Percentiles rank a stretch among this genome's conserved stretches.
These are phyloP conservation scores for Vaccinium corymbosum DNA, from an alignment of 148 eudicot genomes.

Conservation along the genomic window DNA sequence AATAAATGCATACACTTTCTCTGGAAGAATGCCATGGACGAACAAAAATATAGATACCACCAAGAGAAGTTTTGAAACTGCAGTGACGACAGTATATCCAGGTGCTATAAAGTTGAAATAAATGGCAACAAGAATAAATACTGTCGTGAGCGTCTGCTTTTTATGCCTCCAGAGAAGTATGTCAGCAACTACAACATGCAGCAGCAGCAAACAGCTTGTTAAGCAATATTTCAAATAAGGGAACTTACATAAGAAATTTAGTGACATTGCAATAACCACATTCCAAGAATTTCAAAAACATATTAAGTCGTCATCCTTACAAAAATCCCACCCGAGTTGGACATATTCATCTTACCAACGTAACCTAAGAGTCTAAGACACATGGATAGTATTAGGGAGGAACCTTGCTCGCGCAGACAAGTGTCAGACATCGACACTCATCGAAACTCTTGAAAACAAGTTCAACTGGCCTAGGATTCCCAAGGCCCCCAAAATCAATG, in stretches of 20 bases:
- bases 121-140: conserved; percentile 53
- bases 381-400: background rate
- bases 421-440: background rate
- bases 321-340: conserved; percentile 7
- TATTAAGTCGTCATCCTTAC: background rate
- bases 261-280: background rate
- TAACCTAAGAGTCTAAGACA: background rate
- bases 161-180: conserved; percentile 77
- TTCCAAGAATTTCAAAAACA: background rate
- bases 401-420: background rate
- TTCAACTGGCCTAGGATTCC: conserved; percentile 4
- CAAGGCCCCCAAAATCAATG: background rate
- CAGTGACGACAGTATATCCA: conserved; percentile 58
- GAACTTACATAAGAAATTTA: background rate
- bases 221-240: background rate
- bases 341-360: background rate
- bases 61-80: conserved; percentile 59
- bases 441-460: background rate
- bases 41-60: conserved; percentile 52
- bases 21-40: conserved; percentile 66
- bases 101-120: conserved; percentile 67
- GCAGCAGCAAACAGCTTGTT: conserved; percentile 5
- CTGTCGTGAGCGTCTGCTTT: conserved; percentile 43
- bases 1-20: conserved; percentile 50
- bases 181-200: conserved; percentile 70